Percentiles rank a stretch among this genome's conserved stretches.
These are phyloP conservation scores for Gypsophila paniculata DNA, from an alignment of 179 eudicot species.

Conservation along the genomic window DNA sequence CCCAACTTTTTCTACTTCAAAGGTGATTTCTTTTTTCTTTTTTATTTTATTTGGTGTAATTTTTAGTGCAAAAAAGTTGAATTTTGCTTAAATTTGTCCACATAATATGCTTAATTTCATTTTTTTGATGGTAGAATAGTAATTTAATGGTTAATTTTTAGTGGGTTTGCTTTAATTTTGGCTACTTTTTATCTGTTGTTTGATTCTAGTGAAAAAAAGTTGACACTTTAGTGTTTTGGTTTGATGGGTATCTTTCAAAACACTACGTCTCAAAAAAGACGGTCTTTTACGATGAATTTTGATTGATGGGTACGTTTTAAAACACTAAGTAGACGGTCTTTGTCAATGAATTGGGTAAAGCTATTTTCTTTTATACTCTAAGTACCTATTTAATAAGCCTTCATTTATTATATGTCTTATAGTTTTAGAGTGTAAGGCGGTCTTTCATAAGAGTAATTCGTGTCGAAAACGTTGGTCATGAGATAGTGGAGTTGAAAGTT, in stretches of 20 bases:
- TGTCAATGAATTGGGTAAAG: no score
- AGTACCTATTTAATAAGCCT: no score
- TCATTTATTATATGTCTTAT: no score
- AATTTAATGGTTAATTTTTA: constrained; percentile 12
- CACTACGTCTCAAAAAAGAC: no score
- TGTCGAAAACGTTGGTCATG: not conserved
- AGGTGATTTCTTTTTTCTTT: not conserved
- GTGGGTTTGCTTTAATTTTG: constrained; percentile 15
- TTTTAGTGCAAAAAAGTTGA: not conserved
- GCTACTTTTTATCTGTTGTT: constrained; percentile 22
- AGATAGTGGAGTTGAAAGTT: constrained; percentile 17
- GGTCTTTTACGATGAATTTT: no score
- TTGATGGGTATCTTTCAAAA: constrained; percentile 11
- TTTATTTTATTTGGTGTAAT: not conserved
- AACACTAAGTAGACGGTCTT: no score
- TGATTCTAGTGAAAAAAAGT: constrained; percentile 15
- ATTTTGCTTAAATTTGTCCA: not conserved
- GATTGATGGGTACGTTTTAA: no score
- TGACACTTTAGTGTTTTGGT: constrained; percentile 16
- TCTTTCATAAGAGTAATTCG: no score
- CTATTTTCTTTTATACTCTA: no score
- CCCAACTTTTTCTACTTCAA: not conserved
- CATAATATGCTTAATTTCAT: constrained; percentile 3
- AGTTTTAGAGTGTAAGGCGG: no score
- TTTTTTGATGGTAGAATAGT: constrained; percentile 17